Base-by-base conservation (phyloP, 139 green algal genomes). In the Parachlorella kessleri region DNA sequence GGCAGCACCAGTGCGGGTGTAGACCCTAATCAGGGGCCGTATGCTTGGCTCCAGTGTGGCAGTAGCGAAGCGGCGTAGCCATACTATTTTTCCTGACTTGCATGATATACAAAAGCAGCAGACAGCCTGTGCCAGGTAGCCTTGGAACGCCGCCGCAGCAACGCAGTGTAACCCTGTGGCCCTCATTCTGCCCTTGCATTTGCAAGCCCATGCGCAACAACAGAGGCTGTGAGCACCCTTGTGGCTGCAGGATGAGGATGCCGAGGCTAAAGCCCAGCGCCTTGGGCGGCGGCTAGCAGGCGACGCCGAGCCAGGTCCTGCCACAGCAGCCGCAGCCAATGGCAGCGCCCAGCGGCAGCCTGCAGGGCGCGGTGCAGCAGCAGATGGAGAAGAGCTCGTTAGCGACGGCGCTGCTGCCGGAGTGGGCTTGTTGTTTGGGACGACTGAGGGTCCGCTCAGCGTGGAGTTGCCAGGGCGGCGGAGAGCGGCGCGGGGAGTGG, bases 241-340 rank as follows among this genome's bases (percentile, higher is more conserved):
- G 14, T 59, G 48, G 14, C 48, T 40, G 42, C 77, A 85, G 74
- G 63, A 81, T 55, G 83, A 93, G 78, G 89, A 86, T 54, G 91
- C 87, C 21, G 77, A 92, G 76, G 81, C 89, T 5, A 92, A 95
- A 68, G 90, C 91, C 0, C 73, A 82, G 55, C 76, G 84, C 24
- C 66, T 96, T 75, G 53, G 35, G n/a, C 59, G 21, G 30, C 66
- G 24, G 3, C 70, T 76, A 24, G 39, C 14, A 64, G 54, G 41
- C 2, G 30, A 8, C 3, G 28, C 10, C 67, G 72, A 23, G 59
- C 66, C n/a, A 79, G 55, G 65, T 76, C 48, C 40, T 77, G 55
- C 33, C 5, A 24, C 35, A 37, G 66, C 42, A 14, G 66, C 71
- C 66, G 75, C 77, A 69, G 70, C 37, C n/a, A n/a, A n/a, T n/a